phyloP scores from a whole-genome alignment of 306 rosid species.

The Abrus precatorius region DNA sequence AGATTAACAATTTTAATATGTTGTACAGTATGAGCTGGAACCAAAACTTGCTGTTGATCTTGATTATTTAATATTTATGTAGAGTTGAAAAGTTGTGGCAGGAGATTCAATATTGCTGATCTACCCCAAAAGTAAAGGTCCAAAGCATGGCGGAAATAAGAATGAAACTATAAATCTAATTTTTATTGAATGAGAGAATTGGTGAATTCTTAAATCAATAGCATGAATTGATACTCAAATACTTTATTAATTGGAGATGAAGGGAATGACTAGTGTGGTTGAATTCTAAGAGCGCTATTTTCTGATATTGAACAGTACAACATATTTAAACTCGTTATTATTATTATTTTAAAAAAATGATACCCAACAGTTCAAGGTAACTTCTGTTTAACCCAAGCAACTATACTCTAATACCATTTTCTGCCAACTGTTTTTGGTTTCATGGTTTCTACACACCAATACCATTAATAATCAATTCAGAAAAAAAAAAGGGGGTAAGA shows the following conservation, averaged over 20 bases:
- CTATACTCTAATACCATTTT: not conserved
- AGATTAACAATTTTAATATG: not conserved
- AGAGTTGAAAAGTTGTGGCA: not conserved
- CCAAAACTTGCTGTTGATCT: not conserved
- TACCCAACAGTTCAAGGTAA: not conserved
- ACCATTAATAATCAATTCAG: not conserved
- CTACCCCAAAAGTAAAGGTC: not conserved
- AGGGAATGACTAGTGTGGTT: not conserved
- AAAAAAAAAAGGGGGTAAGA: not conserved
- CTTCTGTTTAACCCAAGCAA: not conserved
- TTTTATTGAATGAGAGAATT: not conserved
- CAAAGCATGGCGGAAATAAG: not conserved
- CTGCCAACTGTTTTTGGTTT: not conserved
- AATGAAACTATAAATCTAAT: not conserved
- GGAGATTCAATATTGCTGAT: not conserved
- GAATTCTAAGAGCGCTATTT: not conserved
- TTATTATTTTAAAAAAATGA: not conserved
- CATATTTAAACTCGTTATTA: not conserved
- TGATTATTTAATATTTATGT: slow-evolving; percentile 1
- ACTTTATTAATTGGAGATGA: not conserved
- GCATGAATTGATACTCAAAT: not conserved
- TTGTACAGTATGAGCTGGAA: not conserved
- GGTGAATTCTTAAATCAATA: not conserved
- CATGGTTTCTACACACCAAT: not conserved
- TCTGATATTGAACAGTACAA: not conserved